A percentile compares a stretch with the other conserved stretches of the same genome.
Conservation (phyloP, 352 stramenopile species). For the Phytopythium helicoides region DNA sequence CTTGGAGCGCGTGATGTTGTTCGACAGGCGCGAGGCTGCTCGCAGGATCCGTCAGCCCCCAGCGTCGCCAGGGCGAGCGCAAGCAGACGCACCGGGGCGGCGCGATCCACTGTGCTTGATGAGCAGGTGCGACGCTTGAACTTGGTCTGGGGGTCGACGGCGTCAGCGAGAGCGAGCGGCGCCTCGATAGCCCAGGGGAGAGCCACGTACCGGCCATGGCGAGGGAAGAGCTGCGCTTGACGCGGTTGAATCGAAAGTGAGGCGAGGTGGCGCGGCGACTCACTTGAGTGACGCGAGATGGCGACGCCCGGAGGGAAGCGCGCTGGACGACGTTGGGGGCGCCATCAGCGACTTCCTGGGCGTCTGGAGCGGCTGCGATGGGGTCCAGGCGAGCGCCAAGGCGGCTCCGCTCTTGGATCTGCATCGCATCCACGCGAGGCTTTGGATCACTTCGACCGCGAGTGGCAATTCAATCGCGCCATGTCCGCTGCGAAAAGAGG, state of each 20-base stretch:
- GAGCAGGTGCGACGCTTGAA: slow-evolving; percentile 89
- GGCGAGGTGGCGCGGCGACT: too few species aligned
- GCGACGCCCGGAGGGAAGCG: too few species aligned
- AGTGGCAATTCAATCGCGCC: not conserved
- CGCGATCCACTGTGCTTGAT: slow-evolving; percentile 94
- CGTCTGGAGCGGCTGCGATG: too few species aligned
- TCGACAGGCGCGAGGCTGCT: slow-evolving; percentile 82
- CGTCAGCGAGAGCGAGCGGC: not conserved
- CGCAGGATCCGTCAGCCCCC: slow-evolving; percentile 1
- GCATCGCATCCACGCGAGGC: not conserved
- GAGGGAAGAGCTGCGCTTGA: too few species aligned
- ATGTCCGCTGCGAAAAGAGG: not conserved
- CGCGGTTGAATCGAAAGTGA: too few species aligned
- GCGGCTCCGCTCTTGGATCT: not conserved
- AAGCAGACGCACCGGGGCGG: slow-evolving; percentile 63
- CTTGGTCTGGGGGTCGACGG: slow-evolving; percentile 43
- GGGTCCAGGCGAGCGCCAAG: not conserved
- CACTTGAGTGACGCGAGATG: too few species aligned
- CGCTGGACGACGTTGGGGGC: too few species aligned
- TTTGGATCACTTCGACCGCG: slow-evolving; percentile 1
- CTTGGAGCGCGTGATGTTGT: slow-evolving; percentile 90
- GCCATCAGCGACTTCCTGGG: too few species aligned
- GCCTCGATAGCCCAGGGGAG: too few species aligned
- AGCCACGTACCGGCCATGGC: too few species aligned
- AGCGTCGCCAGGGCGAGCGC: too few species aligned